These are phyloP conservation scores for Fusarium irregulare DNA, from an alignment of 2,329 filamentous ascomycete genomes.

Conservation along the genomic window DNA sequence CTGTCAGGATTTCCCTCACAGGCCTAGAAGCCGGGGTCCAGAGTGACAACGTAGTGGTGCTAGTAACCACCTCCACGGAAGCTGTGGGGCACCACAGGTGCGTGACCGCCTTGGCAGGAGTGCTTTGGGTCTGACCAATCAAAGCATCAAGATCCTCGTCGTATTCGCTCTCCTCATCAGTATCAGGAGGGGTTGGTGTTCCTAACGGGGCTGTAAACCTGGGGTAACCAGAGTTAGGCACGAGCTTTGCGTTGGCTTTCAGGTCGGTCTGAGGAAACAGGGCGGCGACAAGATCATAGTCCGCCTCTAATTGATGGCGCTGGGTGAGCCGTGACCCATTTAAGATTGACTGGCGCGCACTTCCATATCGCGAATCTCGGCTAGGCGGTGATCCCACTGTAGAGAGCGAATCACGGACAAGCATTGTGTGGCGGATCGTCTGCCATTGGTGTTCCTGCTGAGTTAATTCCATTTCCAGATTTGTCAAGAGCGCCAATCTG, in stretches of 20 bases:
- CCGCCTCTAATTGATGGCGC: conserved; percentile 28
- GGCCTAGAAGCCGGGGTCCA: conserved; percentile 38
- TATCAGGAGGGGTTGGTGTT: conserved; percentile 64
- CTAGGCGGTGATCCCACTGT: conserved; percentile 53
- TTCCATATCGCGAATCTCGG: conserved; percentile 39
- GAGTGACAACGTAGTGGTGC: conserved; percentile 30
- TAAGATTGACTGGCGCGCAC: conserved; percentile 15
- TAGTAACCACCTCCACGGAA: conserved; percentile 20
- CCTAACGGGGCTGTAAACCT: conserved; percentile 24
- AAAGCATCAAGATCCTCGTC: conserved; percentile 37
- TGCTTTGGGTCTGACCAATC: conserved; percentile 23
- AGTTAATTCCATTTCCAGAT: conserved; percentile 72
- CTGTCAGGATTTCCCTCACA: conserved; percentile 19
- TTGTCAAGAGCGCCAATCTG: conserved; percentile 64
- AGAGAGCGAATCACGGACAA: conserved; percentile 62
- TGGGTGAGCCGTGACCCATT: conserved; percentile 22
- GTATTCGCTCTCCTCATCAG: conserved; percentile 57
- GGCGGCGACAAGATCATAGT: conserved; percentile 27
- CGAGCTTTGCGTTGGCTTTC: conserved; percentile 21
- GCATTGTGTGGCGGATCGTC: conserved; percentile 63
- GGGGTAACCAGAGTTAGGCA: conserved; percentile 30
- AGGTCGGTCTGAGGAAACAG: conserved; percentile 30
- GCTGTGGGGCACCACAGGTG: conserved; percentile 39
- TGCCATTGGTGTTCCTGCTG: conserved; percentile 70
- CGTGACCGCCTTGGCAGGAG: conserved; percentile 34